Conservation (phyloP, 2,329 filamentous ascomycete species). For the Penicillium concentricum region DNA sequence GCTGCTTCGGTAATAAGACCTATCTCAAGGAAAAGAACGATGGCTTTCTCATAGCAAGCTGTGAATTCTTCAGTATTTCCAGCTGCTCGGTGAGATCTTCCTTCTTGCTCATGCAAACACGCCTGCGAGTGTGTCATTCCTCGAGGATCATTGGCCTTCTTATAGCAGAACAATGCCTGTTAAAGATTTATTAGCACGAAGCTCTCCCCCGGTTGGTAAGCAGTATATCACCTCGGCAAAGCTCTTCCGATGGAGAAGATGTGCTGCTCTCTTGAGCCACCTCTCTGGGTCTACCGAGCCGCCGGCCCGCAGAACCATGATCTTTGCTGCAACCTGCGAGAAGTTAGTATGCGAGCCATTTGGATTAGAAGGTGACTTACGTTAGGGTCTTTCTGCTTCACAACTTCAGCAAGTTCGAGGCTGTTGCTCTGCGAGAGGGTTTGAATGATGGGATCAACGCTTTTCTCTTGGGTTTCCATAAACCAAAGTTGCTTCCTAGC, state of each 20-base stretch:
- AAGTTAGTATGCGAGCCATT: background rate
- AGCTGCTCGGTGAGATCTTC: constrained; percentile 5
- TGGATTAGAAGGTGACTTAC: background rate
- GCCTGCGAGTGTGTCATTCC: constrained; percentile 13
- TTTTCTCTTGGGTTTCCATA: constrained; percentile 20
- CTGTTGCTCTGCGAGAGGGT: constrained; percentile 8
- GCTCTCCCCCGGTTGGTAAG: too few species aligned
- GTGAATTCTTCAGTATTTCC: constrained; percentile 9
- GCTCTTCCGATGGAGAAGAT: constrained; percentile 23
- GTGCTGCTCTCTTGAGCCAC: constrained; percentile 21
- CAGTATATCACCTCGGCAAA: constrained; percentile 19
- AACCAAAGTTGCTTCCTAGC: constrained; percentile 25
- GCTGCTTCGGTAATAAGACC: constrained; percentile 8
- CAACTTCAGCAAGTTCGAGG: constrained; percentile 15
- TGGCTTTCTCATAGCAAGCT: constrained; percentile 9
- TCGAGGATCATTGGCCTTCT: constrained; percentile 11
- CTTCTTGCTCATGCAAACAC: constrained; percentile 16
- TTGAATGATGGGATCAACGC: constrained; percentile 13
- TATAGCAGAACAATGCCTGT: constrained; percentile 18
- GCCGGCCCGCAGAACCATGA: constrained; percentile 19
- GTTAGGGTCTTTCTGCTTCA: constrained; percentile 11
- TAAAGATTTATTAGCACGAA: background rate
- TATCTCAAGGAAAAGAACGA: constrained; percentile 9
- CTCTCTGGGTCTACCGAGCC: constrained; percentile 18
- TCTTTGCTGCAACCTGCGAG: constrained; percentile 13